Percentiles rank a stretch among this genome's conserved stretches.
Evolutionary conservation across 1,284 basidiomycete genomes (phyloP).

Genomic region (Uromyces viciae-fabae): DNA sequence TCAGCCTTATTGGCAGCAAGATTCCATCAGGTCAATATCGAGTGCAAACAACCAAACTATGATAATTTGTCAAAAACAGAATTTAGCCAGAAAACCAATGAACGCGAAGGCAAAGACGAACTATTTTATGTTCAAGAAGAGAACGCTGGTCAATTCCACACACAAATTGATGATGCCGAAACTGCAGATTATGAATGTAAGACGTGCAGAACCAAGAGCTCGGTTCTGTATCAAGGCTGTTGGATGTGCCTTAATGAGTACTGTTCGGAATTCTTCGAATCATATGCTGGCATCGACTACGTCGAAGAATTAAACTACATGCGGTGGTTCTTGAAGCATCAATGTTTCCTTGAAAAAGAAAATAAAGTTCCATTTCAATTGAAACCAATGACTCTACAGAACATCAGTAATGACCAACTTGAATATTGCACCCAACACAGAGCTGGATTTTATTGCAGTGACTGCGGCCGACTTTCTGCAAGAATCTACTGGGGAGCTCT

Average conservation of each 20-base stretch:
- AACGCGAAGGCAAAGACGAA: too few species aligned
- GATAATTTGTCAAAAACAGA: too few species aligned
- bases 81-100: too few species aligned
- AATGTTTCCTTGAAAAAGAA: conserved; percentile 13
- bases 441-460: conserved; percentile 22
- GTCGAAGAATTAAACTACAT: conserved; percentile 16
- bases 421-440: neutral
- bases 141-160: neutral
- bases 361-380: conserved; percentile 10
- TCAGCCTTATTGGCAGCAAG: too few species aligned
- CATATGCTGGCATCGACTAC: neutral
- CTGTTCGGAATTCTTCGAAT: neutral
- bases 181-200: neutral
- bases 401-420: neutral
- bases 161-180: neutral
- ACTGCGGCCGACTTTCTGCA: conserved; percentile 26
- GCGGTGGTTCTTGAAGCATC: conserved; percentile 11
- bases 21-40: too few species aligned
- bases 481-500: conserved; percentile 37
- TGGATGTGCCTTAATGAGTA: conserved; percentile 39
- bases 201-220: neutral
- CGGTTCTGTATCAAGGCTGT: neutral
- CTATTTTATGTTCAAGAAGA: too few species aligned
- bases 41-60: too few species aligned
- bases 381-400: conserved; percentile 16